Base-by-base conservation (phyloP, 2,329 filamentous ascomycete species). In the Cordyceps cateniannulata region DNA sequence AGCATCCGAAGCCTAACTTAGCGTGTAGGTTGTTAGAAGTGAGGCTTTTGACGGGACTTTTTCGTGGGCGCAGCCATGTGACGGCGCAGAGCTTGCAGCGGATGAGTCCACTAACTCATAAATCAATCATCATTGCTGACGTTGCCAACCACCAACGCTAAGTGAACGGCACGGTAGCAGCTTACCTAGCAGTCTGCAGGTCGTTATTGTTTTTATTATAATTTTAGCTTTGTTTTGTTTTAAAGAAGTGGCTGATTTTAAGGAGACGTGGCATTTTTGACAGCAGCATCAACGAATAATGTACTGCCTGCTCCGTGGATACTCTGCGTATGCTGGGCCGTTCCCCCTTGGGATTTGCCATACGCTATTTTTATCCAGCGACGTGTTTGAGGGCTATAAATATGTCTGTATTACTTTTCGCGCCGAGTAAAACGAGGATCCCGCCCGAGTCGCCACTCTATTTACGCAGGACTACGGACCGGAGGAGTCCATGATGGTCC, bases 61-160 rank as follows among this genome's bases (percentile, higher is more conserved):
- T 62, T 65, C 62, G 64, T 65, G 57, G 47, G 47, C 50, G 59
- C 50, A 53, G 57, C 62, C 63, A 63, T 63, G 62, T 64, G 62
- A 64, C 53, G 44, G 62, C 18, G n/a, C 29, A 35, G 62, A 58
- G 29, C 45, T 45, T 60, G 32, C 47, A 42, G n/a, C 35, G 22
- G 55, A 50, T 14, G 42, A 49, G 45, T 29, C 55, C 45, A 29
- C 55, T 58, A 50, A 42, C 10, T 35, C 32, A 35, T 35, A 35
- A 35, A 35, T 35, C 6, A 57, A n/a, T n/a, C n/a, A 57, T 25
- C 9, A 29, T 29, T 52, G 47, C 48, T 52, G 56, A 59, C 56
- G 48, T 58, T 42, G 45, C 45, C 52, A 38, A 45, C 38, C 32
- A 25, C n/a, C 22, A 29, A 22, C 10, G 49, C 5, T 18, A 14